phyloP scores from a whole-genome alignment of 1,284 basidiomycete species.

The Wolfiporia cocos region DNA sequence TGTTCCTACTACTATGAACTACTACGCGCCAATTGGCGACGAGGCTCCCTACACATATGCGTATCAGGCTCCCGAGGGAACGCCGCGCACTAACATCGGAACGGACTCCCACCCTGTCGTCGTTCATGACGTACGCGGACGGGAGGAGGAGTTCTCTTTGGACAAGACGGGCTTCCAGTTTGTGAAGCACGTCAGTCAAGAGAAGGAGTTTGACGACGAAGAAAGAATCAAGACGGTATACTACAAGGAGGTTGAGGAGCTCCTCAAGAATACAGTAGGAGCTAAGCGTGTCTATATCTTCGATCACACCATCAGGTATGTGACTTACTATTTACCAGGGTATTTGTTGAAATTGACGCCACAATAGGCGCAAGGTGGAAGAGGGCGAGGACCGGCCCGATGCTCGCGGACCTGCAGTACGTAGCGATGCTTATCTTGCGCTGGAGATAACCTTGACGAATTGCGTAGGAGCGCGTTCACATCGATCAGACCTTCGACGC shows the following conservation, averaged over 20 bases:
- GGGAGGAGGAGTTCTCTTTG: conserved; percentile 27
- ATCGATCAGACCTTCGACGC: conserved; percentile 51
- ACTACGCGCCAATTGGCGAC: conserved; percentile 18
- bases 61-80: conserved; percentile 17
- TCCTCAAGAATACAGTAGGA: conserved; percentile 35
- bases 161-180: conserved; percentile 39
- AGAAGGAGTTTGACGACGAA: conserved; percentile 38
- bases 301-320: conserved; percentile 39
- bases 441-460: no score
- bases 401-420: not conserved
- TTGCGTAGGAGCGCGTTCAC: conserved; percentile 32
- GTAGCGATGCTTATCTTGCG: no score
- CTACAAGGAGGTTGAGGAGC: conserved; percentile 36
- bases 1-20: conserved; percentile 22
- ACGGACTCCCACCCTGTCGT: conserved; percentile 18
- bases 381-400: not conserved
- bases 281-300: conserved; percentile 38
- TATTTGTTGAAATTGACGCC: not conserved
- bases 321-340: not conserved
- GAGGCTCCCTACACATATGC: conserved; percentile 24
- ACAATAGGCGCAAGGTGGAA: conserved; percentile 13
- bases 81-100: conserved; percentile 18
- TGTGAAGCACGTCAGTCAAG: conserved; percentile 26
- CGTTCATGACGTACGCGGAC: conserved; percentile 27
- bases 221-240: conserved; percentile 30